phyloP scores from a whole-genome alignment of 2,329 filamentous ascomycete genomes.

The Drechslerella dactyloides region DNA sequence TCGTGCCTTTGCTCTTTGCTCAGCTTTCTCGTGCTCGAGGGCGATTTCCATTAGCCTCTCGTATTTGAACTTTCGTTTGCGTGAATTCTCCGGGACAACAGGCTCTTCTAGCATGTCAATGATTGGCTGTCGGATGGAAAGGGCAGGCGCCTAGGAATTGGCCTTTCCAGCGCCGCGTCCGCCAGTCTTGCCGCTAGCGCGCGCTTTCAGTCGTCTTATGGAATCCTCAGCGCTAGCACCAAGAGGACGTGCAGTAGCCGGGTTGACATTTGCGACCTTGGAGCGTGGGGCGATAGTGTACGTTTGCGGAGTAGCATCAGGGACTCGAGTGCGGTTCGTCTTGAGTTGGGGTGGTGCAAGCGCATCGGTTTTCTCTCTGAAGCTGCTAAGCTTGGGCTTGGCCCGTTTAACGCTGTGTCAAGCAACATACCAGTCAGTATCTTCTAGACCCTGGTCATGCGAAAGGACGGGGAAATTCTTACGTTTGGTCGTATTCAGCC shows the following conservation, averaged over 20 bases:
- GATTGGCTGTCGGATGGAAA: conserved; percentile 20
- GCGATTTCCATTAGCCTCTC: not conserved
- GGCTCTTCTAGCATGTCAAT: conserved; percentile 17
- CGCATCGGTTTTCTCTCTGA: conserved; percentile 52
- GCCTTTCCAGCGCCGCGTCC: conserved; percentile 35
- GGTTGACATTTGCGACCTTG: conserved; percentile 44
- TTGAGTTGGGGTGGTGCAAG: conserved; percentile 54
- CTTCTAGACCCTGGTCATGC: conserved; percentile 9
- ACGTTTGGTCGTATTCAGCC: conserved; percentile 67
- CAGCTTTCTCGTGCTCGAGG: not conserved
- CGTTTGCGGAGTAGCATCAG: conserved; percentile 52
- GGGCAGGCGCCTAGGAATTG: conserved; percentile 24
- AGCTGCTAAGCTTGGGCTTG: conserved; percentile 36
- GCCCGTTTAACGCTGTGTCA: conserved; percentile 17
- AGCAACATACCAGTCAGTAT: not conserved
- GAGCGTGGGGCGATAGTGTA: conserved; percentile 54
- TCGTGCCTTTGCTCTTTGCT: not conserved
- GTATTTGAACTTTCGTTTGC: conserved; percentile 2
- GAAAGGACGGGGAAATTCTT: conserved; percentile 54
- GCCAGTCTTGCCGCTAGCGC: conserved; percentile 32
- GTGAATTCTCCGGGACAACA: not conserved
- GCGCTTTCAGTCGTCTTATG: conserved; percentile 54
- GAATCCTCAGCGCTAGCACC: conserved; percentile 54
- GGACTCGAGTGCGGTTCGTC: conserved; percentile 54
- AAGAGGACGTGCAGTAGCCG: conserved; percentile 52